These are phyloP conservation scores for Peronosclerospora sorghi DNA, from an alignment of 352 stramenopile genomes.

Conservation along the genomic window DNA sequence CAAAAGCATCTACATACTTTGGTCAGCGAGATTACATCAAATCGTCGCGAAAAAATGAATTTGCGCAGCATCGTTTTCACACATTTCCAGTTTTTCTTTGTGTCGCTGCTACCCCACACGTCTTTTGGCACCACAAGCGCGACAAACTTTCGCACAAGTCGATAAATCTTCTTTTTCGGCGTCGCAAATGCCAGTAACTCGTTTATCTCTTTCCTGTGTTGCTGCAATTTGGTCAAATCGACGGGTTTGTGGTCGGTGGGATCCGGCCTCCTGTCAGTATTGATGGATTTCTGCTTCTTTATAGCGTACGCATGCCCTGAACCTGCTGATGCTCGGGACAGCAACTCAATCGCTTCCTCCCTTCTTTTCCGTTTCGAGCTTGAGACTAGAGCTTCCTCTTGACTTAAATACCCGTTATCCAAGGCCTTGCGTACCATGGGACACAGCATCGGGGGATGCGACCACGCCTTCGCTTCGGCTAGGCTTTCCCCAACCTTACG, in stretches of 20 bases:
- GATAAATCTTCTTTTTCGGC: constrained; percentile 35
- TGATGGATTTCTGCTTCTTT: constrained; percentile 8
- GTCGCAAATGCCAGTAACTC: constrained; percentile 27
- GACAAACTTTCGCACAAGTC: constrained; percentile 42
- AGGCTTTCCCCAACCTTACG: constrained; percentile 6
- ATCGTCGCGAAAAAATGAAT: constrained; percentile 43
- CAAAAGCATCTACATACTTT: constrained; percentile 20
- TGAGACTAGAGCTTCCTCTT: constrained; percentile 20
- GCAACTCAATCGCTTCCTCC: constrained; percentile 35
- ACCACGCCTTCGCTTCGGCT: background rate
- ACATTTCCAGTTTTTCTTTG: constrained; percentile 40
- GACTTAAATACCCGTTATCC: constrained; percentile 50
- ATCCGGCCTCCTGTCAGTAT: background rate
- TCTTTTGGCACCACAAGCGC: constrained; percentile 42
- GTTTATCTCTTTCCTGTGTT: constrained; percentile 42
- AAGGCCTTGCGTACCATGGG: constrained; percentile 21
- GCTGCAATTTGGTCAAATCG: constrained; percentile 30
- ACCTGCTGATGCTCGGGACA: constrained; percentile 22
- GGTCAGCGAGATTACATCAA: constrained; percentile 41
- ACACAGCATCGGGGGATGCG: constrained; percentile 8
- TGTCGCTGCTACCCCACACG: constrained; percentile 28
- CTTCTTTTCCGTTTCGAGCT: constrained; percentile 30
- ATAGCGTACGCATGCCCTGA: background rate
- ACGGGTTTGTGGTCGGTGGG: background rate
- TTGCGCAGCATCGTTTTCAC: constrained; percentile 36